phyloP scores from a whole-genome alignment of 345 rosid species.

The Syzygium jambos region DNA sequence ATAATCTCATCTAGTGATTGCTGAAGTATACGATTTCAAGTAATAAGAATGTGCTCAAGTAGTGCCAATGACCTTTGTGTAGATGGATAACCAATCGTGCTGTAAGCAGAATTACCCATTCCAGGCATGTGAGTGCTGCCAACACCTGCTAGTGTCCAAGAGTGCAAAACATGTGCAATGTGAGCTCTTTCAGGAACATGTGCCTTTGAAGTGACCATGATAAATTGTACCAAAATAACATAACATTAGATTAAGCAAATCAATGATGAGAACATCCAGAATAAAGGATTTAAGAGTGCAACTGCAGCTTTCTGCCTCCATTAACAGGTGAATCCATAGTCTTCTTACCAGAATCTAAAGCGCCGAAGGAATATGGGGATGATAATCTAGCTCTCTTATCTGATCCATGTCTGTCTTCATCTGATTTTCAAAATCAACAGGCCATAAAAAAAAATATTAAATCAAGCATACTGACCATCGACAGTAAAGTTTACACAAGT shows the following conservation, averaged over 20 bases:
- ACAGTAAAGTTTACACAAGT: neutral
- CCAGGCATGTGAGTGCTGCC: slow-evolving; percentile 92
- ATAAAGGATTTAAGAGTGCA: neutral
- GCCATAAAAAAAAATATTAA: neutral
- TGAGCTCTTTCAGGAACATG: slow-evolving; percentile 59
- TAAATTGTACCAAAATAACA: slow-evolving; percentile 4
- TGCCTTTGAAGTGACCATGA: slow-evolving; percentile 41
- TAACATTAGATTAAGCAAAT: slow-evolving; percentile 1
- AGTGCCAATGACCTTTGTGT: slow-evolving; percentile 95
- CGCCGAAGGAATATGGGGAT: slow-evolving; percentile 14
- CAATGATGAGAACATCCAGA: neutral
- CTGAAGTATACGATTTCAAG: slow-evolving; percentile 26
- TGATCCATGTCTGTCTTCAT: slow-evolving; percentile 45
- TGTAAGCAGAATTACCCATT: slow-evolving; percentile 80
- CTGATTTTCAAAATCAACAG: slow-evolving; percentile 20
- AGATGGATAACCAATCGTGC: slow-evolving; percentile 86
- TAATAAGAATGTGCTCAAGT: slow-evolving; percentile 55
- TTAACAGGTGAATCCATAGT: neutral
- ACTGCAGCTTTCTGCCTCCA: neutral
- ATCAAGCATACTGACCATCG: neutral
- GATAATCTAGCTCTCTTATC: slow-evolving; percentile 51
- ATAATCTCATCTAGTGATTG: slow-evolving; percentile 9
- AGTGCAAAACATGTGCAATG: slow-evolving; percentile 90
- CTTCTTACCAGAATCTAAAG: slow-evolving; percentile 51
- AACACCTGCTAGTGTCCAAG: slow-evolving; percentile 95